Evolutionary conservation across 75 land plant species (phyloP).

Genomic region (Sequoia sempervirens): DNA sequence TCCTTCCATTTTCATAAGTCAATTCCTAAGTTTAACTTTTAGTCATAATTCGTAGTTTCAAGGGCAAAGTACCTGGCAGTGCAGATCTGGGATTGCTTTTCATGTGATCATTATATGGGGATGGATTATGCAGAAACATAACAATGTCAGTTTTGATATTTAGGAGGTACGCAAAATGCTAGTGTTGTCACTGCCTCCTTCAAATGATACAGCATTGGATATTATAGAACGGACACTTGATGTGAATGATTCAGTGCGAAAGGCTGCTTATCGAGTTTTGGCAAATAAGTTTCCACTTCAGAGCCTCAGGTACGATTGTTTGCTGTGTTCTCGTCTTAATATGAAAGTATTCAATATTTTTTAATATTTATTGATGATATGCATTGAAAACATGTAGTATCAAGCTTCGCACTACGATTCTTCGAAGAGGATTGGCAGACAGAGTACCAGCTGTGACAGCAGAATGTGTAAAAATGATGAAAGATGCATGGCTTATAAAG

Average conservation of each 20-base stretch:
- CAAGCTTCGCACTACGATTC: constrained; percentile 67
- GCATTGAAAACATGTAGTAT: constrained; percentile 48
- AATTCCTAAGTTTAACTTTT: neutral
- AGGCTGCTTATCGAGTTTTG: constrained; percentile 70
- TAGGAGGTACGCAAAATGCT: constrained; percentile 86
- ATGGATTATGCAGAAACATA: neutral
- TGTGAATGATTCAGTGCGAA: constrained; percentile 85
- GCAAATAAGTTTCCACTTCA: constrained; percentile 87
- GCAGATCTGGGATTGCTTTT: neutral
- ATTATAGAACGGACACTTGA: constrained; percentile 77
- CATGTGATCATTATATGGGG: neutral
- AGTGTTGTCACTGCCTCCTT: constrained; percentile 71
- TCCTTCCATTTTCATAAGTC: neutral
- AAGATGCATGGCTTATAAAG: constrained; percentile 74
- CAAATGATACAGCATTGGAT: constrained; percentile 50
- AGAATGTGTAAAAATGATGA: constrained; percentile 83
- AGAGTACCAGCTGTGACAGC: constrained; percentile 61
- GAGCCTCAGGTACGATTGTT: constrained; percentile 60
- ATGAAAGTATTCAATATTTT: neutral
- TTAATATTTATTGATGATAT: neutral
- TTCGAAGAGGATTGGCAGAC: constrained; percentile 85
- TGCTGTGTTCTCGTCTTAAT: neutral
- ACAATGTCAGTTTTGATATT: constrained; percentile 5
- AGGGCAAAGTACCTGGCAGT: neutral
- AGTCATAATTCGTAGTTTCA: neutral